Evolutionary conservation across 208 protist species (phyloP), one percentile per base, ranked within the genome.

Genomic region (Porcisia deanei): DNA sequence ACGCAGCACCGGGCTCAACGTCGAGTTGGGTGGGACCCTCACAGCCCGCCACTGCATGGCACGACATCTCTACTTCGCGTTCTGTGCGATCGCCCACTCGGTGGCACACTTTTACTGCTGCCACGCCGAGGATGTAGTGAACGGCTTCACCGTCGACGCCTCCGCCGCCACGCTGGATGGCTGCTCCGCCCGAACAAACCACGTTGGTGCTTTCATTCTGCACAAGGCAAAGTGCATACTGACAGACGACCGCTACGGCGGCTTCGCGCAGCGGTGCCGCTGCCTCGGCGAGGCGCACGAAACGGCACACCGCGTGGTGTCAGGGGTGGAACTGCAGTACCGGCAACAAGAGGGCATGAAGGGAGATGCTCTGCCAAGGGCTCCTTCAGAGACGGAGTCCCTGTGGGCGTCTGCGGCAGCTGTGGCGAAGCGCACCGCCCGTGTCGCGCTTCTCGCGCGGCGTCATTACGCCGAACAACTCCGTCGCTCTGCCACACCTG

Each of bases 71-170:
- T 93, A 91, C 80, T 96, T 96, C 77, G 87, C 84, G 22, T 92
- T 91, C 74, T 91, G 86, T 47, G 85, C 88, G 41, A 91, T 92
- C 76, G 85, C 89, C 0, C 86, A 94, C 80, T 96, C 91, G 22
- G 88, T 93, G 41, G 84, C 86, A 9, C 84, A 93, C 58, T 77
- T 96, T 68, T 88, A 88, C 53, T 77, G 75, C 55, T 96, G 92
- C 75, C 89, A 91, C 82, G 79, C 88, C 3, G 75, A 83, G 14
- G 72, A 93, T 66, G 88, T 91, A 30, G 84, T 96, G 45, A 94
- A 96, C 79, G 89, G 91, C 54, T 96, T 88, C 80, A 96, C 91
- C 5, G 79, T 96, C 49, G 91, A 94, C 79, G 89, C 88, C 49
- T 94, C 89, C 16, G 76, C 82, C 37, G 88, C 84, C 25, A 93